Percentiles rank a stretch among this genome's conserved stretches.
These are phyloP conservation scores for Torulaspora franciscae DNA, from an alignment of 805 yeast species.

Conservation along the genomic window DNA sequence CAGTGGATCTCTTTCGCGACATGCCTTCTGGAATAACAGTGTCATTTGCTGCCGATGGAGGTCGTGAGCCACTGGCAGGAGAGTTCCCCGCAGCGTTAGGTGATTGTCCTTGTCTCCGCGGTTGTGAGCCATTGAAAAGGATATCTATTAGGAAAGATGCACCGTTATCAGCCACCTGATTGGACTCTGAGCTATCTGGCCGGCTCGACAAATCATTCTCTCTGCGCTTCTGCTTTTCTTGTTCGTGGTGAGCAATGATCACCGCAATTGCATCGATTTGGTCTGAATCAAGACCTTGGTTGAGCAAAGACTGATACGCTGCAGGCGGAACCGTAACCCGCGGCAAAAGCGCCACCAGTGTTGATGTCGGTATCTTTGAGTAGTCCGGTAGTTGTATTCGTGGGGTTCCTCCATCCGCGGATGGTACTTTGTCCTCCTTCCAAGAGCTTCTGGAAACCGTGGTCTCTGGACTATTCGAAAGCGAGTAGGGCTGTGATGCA, in stretches of 20 bases:
- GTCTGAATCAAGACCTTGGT: conserved; percentile 61
- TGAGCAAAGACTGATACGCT: conserved; percentile 56
- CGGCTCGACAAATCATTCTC: conserved; percentile 39
- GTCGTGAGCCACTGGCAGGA: neutral
- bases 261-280: conserved; percentile 74
- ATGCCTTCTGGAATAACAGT: neutral
- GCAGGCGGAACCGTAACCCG: conserved; percentile 68
- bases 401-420: conserved; percentile 6
- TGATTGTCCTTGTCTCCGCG: conserved; percentile 1
- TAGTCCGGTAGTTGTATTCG: conserved; percentile 32
- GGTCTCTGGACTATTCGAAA: conserved; percentile 10
- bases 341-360: conserved; percentile 46
- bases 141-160: conserved; percentile 1
- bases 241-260: conserved; percentile 65
- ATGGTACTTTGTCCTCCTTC: conserved; percentile 3
- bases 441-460: conserved; percentile 4
- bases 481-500: conserved; percentile 15
- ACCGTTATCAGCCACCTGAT: neutral
- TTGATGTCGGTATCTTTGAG: conserved; percentile 32
- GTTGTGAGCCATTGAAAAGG: conserved; percentile 4
- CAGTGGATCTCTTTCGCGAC: neutral
- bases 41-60: neutral
- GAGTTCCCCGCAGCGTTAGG: neutral
- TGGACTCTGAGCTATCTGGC: conserved; percentile 1
- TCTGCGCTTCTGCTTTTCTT: conserved; percentile 17